Evolutionary conservation across 768 basidiomycete species (phyloP), one percentile per base, ranked within the genome.

Genomic region (Suillus americanus): DNA sequence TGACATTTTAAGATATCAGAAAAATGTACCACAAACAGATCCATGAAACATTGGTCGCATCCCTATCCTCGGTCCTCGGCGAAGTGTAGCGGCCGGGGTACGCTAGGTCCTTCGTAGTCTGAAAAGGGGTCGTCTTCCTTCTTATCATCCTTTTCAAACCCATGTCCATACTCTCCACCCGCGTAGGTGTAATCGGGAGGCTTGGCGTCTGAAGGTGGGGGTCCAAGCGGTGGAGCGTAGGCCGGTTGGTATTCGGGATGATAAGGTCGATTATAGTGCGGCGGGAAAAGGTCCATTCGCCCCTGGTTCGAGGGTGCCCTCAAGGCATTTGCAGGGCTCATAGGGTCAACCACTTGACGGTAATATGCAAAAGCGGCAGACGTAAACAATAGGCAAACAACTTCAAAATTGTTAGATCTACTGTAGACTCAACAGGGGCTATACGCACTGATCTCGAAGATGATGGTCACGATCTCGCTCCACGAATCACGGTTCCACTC

Each of bases 311-410:
- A 78, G 65, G 67, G 87, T n/a, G 73, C 59, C 48, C 86, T 86
- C 14, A 76, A 70, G 48, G 80, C 68, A 72, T 89, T 88, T 61
- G 77, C 82, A 45, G 81, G 74, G 66, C 85, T 85, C 3, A 83
- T 74, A 1, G 93, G 92, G 73, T 93, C 89, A 40, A 88, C 82
- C 2, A 87, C 71, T 76, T 95, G 93, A 28, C 89, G 88, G 71
- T 90, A 87, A 79, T 88, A 95, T 16, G 83, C 80, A 72, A 89
- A 90, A 3, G 88, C 85, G 68, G 91, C 69, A 56, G 82, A 67
- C n/a, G 85, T 82, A 80, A 93, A 92, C 65, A 94, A 72, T 43
- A 79, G 68, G 51, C 83, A 80, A 55, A 90, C 69, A 56, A 86
- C 88, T 91, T 68, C 2, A 25, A 64, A 16, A 23, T 37, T 7